Percentiles rank a stretch among this genome's conserved stretches.
These are phyloP conservation scores for Aspergillus ellipticus DNA, from an alignment of 495 filamentous ascomycete species.

Conservation along the genomic window DNA sequence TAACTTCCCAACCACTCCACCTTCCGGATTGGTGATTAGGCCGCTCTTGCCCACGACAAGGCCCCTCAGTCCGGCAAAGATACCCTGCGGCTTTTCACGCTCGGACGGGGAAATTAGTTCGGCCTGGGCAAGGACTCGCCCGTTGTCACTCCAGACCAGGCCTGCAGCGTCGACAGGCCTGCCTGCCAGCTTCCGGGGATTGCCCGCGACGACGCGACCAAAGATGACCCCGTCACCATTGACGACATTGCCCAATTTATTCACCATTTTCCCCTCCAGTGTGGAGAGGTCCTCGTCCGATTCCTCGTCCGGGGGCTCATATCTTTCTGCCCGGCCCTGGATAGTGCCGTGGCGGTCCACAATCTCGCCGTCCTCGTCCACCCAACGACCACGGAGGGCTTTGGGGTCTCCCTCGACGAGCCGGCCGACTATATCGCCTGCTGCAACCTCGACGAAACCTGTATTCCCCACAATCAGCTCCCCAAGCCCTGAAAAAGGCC, in stretches of 20 bases:
- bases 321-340: slow-evolving; percentile 72
- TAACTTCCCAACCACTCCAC: slow-evolving; percentile 63
- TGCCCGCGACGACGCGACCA: slow-evolving; percentile 69
- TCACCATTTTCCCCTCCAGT: slow-evolving; percentile 63
- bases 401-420: slow-evolving; percentile 74
- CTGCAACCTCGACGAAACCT: slow-evolving; percentile 66
- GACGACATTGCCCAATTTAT: slow-evolving; percentile 75
- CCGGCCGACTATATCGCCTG: slow-evolving; percentile 66
- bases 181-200: slow-evolving; percentile 59
- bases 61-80: slow-evolving; percentile 65
- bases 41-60: slow-evolving; percentile 68
- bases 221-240: slow-evolving; percentile 62
- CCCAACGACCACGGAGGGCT: slow-evolving; percentile 67
- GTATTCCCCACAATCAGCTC: slow-evolving; percentile 64
- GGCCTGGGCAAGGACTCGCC: slow-evolving; percentile 67
- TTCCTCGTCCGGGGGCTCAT: slow-evolving; percentile 56
- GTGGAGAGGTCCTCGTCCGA: slow-evolving; percentile 19
- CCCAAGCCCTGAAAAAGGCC: slow-evolving; percentile 73
- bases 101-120: slow-evolving; percentile 66
- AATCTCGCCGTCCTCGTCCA: slow-evolving; percentile 83
- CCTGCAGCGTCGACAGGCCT: slow-evolving; percentile 71
- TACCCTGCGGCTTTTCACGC: slow-evolving; percentile 62
- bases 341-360: slow-evolving; percentile 75
- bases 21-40: slow-evolving; percentile 55
- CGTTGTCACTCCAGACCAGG: slow-evolving; percentile 68